Conservation (phyloP, 208 protist genomes). For the Trypanosoma melophagium region DNA sequence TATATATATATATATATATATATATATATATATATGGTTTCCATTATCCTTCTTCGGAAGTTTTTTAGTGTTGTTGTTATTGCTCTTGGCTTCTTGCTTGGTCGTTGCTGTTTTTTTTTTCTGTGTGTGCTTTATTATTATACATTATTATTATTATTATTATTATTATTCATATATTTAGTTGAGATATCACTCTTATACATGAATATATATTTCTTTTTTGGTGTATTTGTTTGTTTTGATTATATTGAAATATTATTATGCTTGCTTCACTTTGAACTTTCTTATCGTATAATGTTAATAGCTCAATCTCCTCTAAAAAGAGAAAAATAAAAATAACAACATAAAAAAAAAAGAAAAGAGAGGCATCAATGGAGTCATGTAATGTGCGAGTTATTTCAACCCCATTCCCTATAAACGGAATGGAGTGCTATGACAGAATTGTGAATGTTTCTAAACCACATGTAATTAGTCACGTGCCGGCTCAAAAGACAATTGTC, state of each 20-base stretch:
- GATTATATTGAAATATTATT: too few species aligned
- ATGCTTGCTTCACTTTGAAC: too few species aligned
- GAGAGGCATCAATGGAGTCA: neutral
- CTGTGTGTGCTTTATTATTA: neutral
- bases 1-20: too few species aligned
- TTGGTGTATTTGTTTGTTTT: too few species aligned
- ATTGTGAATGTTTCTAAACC: neutral
- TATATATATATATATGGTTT: too few species aligned
- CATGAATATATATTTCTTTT: too few species aligned
- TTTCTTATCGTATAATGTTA: too few species aligned
- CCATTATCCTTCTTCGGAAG: neutral
- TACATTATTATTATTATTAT: constrained; percentile 1
- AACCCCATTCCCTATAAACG: constrained; percentile 64
- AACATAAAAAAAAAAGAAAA: neutral
- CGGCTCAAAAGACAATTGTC: neutral
- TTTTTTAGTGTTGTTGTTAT: constrained; percentile 13
- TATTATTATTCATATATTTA: too few species aligned
- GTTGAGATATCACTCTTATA: neutral
- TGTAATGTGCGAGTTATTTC: constrained; percentile 52
- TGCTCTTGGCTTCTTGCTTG: constrained; percentile 7
- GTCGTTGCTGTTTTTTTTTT: constrained; percentile 8
- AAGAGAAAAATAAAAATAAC: neutral
- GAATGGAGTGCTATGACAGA: constrained; percentile 41
- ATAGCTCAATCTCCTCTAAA: too few species aligned
- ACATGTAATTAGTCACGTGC: neutral